Base-by-base conservation (phyloP, 148 eudicot genomes). In the Selenicereus undatus region DNA sequence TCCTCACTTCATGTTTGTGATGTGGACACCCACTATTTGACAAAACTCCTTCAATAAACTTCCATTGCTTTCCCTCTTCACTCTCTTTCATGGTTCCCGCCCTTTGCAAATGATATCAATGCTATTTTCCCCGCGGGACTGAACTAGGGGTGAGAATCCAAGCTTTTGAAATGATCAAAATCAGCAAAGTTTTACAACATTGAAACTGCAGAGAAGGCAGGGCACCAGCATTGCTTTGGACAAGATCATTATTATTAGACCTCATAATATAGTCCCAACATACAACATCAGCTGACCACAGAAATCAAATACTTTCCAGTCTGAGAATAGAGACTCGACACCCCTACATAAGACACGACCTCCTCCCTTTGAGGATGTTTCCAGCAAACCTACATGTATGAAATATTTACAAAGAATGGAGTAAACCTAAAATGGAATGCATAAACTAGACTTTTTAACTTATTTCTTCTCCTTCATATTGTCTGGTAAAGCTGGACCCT, bases 401-500 rank as follows among this genome's bases (percentile, higher is more conserved):
- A 77, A 73, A 83, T 85, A 89, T 89, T 73, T 90, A 90, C 89
- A 90, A 82, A 83, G 85, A 85, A 83, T 84, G 66, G 78, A 66
- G 62, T 76, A 72, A 42, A 35, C 58, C 75, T 8, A 78, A 75
- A 66, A 10, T 26, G 35, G 36, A 66, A 60, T 8, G 36, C 56
- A 71, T 73, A 85, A 32, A 14, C 10, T 43, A 48, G 72, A 65
- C 11, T 82, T 75, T 71, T 65, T 7, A 80, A 75, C 75, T 82
- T 62, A 39, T 86, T 82, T 78, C 76, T 82, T 78, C 75, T 81
- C 82, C 77, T 85, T 90, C 84, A 73, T 18, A 29, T 83, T 81
- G 27, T 93, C 95, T 21, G 93, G 89, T 71, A 86, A 20, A 42
- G 95, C 95, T 29, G 91, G 78, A 76, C 86, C 85, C 82, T 93